Percentiles rank a stretch among this genome's conserved stretches.
Conservation (phyloP, 257 asterid species). For the Capsicum pubescens region DNA sequence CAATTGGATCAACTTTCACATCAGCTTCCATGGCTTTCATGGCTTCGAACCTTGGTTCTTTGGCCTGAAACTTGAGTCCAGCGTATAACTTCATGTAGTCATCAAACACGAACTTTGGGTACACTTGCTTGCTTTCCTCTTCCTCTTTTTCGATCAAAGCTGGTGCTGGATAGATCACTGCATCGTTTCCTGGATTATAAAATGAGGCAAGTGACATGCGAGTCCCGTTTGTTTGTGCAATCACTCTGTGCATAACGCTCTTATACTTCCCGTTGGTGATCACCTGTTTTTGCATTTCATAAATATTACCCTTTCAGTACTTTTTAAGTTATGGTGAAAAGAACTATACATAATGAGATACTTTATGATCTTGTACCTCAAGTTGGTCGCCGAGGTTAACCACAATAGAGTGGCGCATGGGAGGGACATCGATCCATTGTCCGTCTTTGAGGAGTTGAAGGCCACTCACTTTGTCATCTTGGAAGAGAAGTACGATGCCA, state of each 20-base stretch:
- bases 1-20: slow-evolving; percentile 24
- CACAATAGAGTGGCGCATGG: slow-evolving; percentile 58
- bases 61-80: slow-evolving; percentile 36
- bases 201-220: slow-evolving; percentile 41
- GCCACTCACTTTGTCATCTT: slow-evolving; percentile 65
- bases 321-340: background rate
- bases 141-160: slow-evolving; percentile 21
- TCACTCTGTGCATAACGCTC: slow-evolving; percentile 42
- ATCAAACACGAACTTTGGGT: slow-evolving; percentile 38
- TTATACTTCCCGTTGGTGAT: slow-evolving; percentile 41
- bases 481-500: slow-evolving; percentile 67
- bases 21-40: slow-evolving; percentile 33
- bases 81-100: slow-evolving; percentile 43
- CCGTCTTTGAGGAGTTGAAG: slow-evolving; percentile 70
- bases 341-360: background rate
- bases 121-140: slow-evolving; percentile 29
- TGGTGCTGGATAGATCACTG: slow-evolving; percentile 40
- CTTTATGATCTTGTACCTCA: slow-evolving; percentile 40
- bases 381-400: slow-evolving; percentile 76
- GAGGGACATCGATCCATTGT: slow-evolving; percentile 68
- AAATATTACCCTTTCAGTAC: background rate
- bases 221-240: slow-evolving; percentile 38
- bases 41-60: slow-evolving; percentile 44
- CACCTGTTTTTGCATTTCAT: slow-evolving; percentile 31
- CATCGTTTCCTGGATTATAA: slow-evolving; percentile 42